Evolutionary conservation across 1,284 basidiomycete species (phyloP).

Genomic region (Sanghuangporus baumii): DNA sequence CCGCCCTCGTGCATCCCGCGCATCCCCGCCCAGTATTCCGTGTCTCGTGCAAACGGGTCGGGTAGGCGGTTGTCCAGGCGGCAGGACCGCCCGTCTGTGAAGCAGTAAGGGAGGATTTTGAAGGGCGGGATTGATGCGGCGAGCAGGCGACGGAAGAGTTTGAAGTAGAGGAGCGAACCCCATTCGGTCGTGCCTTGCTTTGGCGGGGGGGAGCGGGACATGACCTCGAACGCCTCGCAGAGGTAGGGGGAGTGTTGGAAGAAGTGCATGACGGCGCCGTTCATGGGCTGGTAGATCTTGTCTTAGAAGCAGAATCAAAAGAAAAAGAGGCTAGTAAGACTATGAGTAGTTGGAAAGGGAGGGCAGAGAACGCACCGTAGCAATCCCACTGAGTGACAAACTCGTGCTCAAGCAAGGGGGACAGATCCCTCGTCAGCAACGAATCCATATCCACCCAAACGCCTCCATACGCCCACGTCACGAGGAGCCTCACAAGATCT

Average conservation of each 20-base stretch:
- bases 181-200: constrained; percentile 81
- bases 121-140: constrained; percentile 72
- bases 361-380: constrained; percentile 57
- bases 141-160: constrained; percentile 80
- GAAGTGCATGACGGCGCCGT: constrained; percentile 93
- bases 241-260: constrained; percentile 83
- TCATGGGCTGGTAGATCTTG: constrained; percentile 82
- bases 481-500: constrained; percentile 78
- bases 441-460: constrained; percentile 97
- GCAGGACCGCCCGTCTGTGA: constrained; percentile 85
- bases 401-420: constrained; percentile 83
- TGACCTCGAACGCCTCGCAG: constrained; percentile 90
- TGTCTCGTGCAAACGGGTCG: constrained; percentile 76
- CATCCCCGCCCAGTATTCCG: constrained; percentile 54
- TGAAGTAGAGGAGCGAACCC: constrained; percentile 86
- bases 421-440: constrained; percentile 77
- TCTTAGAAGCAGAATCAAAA: constrained; percentile 38
- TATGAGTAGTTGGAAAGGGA: background rate
- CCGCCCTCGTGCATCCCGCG: constrained; percentile 54
- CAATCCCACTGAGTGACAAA: constrained; percentile 97
- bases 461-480: constrained; percentile 87
- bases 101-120: constrained; percentile 88
- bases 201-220: constrained; percentile 70
- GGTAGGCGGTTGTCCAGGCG: constrained; percentile 87
- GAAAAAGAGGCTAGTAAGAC: background rate